Percentiles rank a stretch among this genome's conserved stretches.
phyloP scores from a whole-genome alignment of 1,139 yeast species.

The Blastobotrys illinoisensis region DNA sequence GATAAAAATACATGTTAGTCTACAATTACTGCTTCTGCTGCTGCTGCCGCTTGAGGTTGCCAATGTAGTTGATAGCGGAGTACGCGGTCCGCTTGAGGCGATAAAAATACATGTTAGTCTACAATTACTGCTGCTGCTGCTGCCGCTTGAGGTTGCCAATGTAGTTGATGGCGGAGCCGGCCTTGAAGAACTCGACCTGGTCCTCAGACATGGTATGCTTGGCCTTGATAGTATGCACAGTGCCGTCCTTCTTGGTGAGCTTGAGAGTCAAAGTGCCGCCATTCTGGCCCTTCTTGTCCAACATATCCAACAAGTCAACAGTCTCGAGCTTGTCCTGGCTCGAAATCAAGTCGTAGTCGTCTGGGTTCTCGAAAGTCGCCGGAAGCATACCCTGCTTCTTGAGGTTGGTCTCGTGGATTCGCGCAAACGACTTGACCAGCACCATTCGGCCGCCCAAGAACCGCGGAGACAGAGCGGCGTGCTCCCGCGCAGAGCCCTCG shows the following conservation, averaged over 20 bases:
- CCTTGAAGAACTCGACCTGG: conserved; percentile 92
- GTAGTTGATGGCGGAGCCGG: conserved; percentile 93
- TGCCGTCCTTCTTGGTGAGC: conserved; percentile 73
- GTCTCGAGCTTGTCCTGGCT: conserved; percentile 80
- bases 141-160: conserved; percentile 51
- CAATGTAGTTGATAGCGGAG: conserved; percentile 90
- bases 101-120: not conserved
- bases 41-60: conserved; percentile 36
- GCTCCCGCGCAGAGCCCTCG: conserved; percentile 99
- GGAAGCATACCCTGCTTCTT: conserved; percentile 98
- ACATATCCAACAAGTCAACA: conserved; percentile 68
- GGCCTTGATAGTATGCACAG: conserved; percentile 61
- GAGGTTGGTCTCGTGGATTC: conserved; percentile 87
- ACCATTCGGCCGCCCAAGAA: conserved; percentile 87
- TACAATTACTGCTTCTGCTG: not conserved
- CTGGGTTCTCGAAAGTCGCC: conserved; percentile 80
- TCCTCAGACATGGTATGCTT: conserved; percentile 96
- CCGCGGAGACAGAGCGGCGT: conserved; percentile 93
- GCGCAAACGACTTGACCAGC: conserved; percentile 91
- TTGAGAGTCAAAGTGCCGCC: conserved; percentile 72
- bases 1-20: no score
- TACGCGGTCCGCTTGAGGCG: no score
- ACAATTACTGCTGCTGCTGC: not conserved
- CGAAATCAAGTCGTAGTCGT: conserved; percentile 74
- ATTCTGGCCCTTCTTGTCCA: conserved; percentile 75